These are phyloP conservation scores for Cryptococcus wingfieldii DNA, from an alignment of 1,284 basidiomycete species.

Conservation along the genomic window DNA sequence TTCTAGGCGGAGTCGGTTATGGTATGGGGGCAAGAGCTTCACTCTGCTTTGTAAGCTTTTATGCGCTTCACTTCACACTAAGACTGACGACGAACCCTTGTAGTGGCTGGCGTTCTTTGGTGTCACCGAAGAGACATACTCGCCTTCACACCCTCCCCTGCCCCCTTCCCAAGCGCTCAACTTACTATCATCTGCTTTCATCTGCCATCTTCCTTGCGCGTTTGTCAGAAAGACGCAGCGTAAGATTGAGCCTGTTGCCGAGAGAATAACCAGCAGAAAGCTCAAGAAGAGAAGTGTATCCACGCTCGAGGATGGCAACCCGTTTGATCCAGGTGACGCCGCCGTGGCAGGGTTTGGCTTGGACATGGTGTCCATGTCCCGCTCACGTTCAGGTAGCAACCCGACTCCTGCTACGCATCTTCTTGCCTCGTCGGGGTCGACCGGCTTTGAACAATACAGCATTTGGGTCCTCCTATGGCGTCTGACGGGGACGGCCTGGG, in stretches of 20 bases:
- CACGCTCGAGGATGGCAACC: no score
- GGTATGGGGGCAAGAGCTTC: neutral
- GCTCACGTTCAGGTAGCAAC: neutral
- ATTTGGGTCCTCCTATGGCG: neutral
- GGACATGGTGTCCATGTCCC: neutral
- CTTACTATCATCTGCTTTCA: neutral
- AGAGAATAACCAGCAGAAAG: no score
- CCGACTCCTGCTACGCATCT: neutral
- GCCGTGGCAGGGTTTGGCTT: neutral
- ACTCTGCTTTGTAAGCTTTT: neutral
- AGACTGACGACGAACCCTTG: neutral
- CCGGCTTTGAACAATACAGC: neutral
- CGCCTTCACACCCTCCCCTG: neutral
- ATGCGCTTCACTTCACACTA: neutral
- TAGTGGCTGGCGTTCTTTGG: neutral
- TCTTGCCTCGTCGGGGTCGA: neutral
- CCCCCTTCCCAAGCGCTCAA: neutral
- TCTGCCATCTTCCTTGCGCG: neutral
- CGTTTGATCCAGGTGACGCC: no score
- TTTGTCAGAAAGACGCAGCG: no score
- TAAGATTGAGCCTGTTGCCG: no score
- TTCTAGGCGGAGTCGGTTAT: neutral
- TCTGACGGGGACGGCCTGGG: neutral
- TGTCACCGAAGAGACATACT: neutral
- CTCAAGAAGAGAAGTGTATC: no score